Evolutionary conservation across 176 grass and related monocot genomes (phyloP), one percentile per base, ranked within the genome.

Genomic region (Panicum miliaceum): DNA sequence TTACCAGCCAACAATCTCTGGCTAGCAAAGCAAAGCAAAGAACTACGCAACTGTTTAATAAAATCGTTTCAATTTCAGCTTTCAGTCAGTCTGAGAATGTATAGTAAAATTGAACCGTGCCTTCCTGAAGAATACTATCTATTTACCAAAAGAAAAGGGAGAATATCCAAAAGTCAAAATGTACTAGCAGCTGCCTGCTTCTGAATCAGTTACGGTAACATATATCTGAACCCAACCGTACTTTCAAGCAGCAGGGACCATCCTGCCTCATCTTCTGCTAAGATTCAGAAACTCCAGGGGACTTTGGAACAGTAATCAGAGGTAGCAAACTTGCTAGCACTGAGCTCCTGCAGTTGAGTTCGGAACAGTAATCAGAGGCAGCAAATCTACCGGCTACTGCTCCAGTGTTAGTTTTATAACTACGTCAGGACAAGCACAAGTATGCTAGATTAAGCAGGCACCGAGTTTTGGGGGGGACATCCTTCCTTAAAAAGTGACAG

Each of bases 401-500:
- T 63, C 23, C 23, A 41, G 38, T 42, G n/a, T 41, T 54, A 78
- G 43, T 73, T 73, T 73, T 84, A 71, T 76, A 58, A 57, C 47
- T 20, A 45, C 70, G 0, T 22, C 75, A 84, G 16, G 46, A 90
- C 34, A 59, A 52, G 58, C 37, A 25, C 22, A 18, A 61, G 14
- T 26, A 46, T 35, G 25, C 34, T 77, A 66, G 71, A 81, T 13
- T 67, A 72, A 84, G 68, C 59, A 75, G 62, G 22, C 32, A 75
- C 88, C 78, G 60, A 95, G 62, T 86, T 88, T 89, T 84, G 13
- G 78, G 81, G 85, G 93, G 71, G 66, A 89, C 91, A 96, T 71
- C 80, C 83, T 85, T 96, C 93, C 91, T 89, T 93, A 91, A 89
- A 86, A 77, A 80, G 75, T 91, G 93, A 82, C 48, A 90, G 74